Percentiles rank a stretch among this genome's conserved stretches.
These are phyloP conservation scores for Metschnikowia orientalis DNA, from an alignment of 805 yeast genomes.

Conservation along the genomic window DNA sequence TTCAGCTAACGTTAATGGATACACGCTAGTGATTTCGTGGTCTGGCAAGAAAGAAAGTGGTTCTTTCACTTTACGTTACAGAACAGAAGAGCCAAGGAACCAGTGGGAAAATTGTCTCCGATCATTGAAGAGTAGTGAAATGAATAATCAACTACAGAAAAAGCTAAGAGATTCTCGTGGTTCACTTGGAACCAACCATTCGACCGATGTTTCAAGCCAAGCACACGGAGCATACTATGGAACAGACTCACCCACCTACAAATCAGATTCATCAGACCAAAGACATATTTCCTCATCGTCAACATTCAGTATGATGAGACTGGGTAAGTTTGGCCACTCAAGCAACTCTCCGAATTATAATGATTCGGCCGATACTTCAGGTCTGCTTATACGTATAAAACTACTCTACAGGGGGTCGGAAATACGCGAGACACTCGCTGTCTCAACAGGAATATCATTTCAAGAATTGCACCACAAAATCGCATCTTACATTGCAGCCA, in stretches of 20 bases:
- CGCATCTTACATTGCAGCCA: conserved; percentile 43
- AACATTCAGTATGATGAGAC: conserved; percentile 40
- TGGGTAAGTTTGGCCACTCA: conserved; percentile 23
- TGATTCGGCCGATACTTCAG: conserved; percentile 9
- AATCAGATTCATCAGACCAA: conserved; percentile 27
- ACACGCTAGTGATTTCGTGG: conserved; percentile 68
- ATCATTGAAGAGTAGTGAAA: conserved; percentile 39
- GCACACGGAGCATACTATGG: conserved; percentile 1
- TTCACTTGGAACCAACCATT: conserved; percentile 22
- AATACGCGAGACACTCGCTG: conserved; percentile 25
- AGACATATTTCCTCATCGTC: conserved; percentile 42
- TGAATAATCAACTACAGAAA: conserved; percentile 36
- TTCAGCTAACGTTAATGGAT: conserved; percentile 41
- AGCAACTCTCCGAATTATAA: conserved; percentile 13
- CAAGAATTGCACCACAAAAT: conserved; percentile 63
- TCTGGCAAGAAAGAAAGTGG: conserved; percentile 86
- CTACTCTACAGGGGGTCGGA: conserved; percentile 32
- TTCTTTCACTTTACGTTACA: conserved; percentile 73
- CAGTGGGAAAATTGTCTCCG: conserved; percentile 78
- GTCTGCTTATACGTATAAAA: conserved; percentile 21
- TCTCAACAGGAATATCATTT: conserved; percentile 28
- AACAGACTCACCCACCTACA: conserved; percentile 7
- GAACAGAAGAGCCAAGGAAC: conserved; percentile 74
- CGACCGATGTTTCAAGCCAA: conserved; percentile 19
- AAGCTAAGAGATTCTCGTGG: conserved; percentile 34